These are phyloP conservation scores for Lentithecium fluviatile DNA, from an alignment of 495 filamentous ascomycete species.

Conservation along the genomic window DNA sequence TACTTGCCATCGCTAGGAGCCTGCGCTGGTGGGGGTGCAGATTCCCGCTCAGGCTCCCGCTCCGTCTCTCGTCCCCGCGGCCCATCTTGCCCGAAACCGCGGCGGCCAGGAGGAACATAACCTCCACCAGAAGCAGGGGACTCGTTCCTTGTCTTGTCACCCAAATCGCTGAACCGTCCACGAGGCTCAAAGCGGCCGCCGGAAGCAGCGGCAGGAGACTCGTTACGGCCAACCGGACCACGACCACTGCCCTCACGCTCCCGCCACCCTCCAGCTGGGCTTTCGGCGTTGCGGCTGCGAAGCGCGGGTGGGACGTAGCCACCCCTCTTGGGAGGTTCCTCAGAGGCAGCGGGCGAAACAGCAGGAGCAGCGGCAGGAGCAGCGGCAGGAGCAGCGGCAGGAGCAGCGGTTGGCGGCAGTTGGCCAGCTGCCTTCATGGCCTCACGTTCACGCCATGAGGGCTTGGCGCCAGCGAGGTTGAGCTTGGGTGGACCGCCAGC, in stretches of 20 bases:
- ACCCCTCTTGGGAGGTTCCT: constrained; percentile 23
- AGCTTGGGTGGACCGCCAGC: constrained; percentile 64
- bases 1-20: constrained; percentile 39
- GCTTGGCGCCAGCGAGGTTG: constrained; percentile 56
- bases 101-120: constrained; percentile 21
- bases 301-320: constrained; percentile 43
- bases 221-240: constrained; percentile 29
- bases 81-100: constrained; percentile 23
- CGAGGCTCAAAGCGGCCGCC: constrained; percentile 34
- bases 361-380: too few relatives aligned
- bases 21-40: constrained; percentile 25
- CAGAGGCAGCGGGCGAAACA: constrained; percentile 27
- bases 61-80: constrained; percentile 30
- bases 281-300: constrained; percentile 33
- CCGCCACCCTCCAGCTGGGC: constrained; percentile 29
- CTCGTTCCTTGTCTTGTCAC: constrained; percentile 28
- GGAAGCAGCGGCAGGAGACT: constrained; percentile 34
- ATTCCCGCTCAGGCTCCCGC: constrained; percentile 27
- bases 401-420: constrained; percentile 25
- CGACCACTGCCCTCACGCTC: constrained; percentile 34
- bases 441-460: constrained; percentile 82
- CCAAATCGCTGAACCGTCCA: constrained; percentile 23
- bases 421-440: constrained; percentile 55
- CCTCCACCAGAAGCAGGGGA: constrained; percentile 30
- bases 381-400: constrained; percentile 13